phyloP scores from a whole-genome alignment of 2,329 filamentous ascomycete genomes.

The Scedosporium boydii region DNA sequence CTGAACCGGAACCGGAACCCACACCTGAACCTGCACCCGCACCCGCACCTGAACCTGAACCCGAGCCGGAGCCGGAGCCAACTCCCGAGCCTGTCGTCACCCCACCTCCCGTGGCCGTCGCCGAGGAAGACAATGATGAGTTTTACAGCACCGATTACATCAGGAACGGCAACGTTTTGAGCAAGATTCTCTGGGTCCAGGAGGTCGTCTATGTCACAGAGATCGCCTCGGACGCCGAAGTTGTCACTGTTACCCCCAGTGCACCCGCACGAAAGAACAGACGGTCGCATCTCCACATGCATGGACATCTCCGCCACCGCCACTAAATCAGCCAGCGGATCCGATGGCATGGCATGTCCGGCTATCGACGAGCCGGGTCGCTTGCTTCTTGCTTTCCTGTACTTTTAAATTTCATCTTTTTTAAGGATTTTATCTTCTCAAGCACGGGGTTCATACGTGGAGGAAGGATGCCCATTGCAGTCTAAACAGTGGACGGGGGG shows the following conservation, averaged over 20 bases:
- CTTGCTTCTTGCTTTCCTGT: neutral
- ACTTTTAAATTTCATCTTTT: neutral
- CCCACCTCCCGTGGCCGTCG: conserved; percentile 17
- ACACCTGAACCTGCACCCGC: conserved; percentile 6
- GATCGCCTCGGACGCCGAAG: conserved; percentile 22
- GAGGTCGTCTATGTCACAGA: conserved; percentile 43
- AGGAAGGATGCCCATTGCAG: neutral
- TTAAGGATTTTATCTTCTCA: neutral
- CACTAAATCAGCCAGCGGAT: neutral
- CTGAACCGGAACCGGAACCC: conserved; percentile 2
- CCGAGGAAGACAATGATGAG: conserved; percentile 25
- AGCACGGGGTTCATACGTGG: neutral
- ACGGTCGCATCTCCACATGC: conserved; percentile 30
- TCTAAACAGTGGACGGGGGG: neutral
- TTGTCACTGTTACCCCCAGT: conserved; percentile 29
- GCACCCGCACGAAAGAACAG: conserved; percentile 17
- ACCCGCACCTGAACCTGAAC: neutral
- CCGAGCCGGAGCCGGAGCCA: conserved; percentile 8
- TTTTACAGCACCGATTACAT: conserved; percentile 41
- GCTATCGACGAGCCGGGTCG: neutral
- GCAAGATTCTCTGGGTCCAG: conserved; percentile 49
- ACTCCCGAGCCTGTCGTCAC: conserved; percentile 13
- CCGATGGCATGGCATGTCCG: neutral
- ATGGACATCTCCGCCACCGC: conserved; percentile 10
- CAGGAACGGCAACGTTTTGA: conserved; percentile 39